Percentiles rank a stretch among this genome's conserved stretches.
phyloP scores from a whole-genome alignment of 495 filamentous ascomycete genomes.

The Penicillium samsonianum region DNA sequence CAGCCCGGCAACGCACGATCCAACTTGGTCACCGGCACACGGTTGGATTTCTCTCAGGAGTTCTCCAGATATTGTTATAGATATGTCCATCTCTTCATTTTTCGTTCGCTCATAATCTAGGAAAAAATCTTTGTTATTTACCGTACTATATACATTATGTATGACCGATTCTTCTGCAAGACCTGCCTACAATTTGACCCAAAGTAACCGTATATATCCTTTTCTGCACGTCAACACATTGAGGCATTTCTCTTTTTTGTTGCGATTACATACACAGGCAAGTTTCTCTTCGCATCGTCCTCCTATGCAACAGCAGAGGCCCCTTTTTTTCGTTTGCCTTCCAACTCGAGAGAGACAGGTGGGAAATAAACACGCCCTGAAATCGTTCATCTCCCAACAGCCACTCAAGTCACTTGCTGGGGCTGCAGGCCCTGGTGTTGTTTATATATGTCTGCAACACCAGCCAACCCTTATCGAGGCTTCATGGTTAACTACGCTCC shows the following conservation, averaged over 20 bases:
- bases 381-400: slow-evolving; percentile 1
- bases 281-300: background rate
- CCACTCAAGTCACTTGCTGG: slow-evolving; percentile 32
- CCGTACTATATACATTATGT: background rate
- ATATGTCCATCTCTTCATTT: slow-evolving; percentile 3
- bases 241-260: background rate
- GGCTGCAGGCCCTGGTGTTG: slow-evolving; percentile 43
- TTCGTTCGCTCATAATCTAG: slow-evolving; percentile 1
- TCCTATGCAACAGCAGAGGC: slow-evolving; percentile 17
- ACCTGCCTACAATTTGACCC: background rate
- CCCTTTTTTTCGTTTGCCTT: slow-evolving; percentile 1
- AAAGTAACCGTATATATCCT: background rate
- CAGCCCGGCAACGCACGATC: slow-evolving; percentile 26
- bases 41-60: slow-evolving; percentile 6
- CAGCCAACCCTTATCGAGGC: slow-evolving; percentile 46
- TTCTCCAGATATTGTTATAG: slow-evolving; percentile 7
- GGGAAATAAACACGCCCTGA: background rate
- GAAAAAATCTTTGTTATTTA: background rate
- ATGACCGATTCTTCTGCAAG: background rate
- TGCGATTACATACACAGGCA: background rate
- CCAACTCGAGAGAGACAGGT: slow-evolving; percentile 2
- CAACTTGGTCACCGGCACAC: slow-evolving; percentile 19
- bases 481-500: slow-evolving; percentile 42
- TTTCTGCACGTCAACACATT: slow-evolving; percentile 4
- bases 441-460: slow-evolving; percentile 47